Percentiles rank a stretch among this genome's conserved stretches.
Conservation (phyloP, 495 filamentous ascomycete species). For the Talaromyces proteolyticus region DNA sequence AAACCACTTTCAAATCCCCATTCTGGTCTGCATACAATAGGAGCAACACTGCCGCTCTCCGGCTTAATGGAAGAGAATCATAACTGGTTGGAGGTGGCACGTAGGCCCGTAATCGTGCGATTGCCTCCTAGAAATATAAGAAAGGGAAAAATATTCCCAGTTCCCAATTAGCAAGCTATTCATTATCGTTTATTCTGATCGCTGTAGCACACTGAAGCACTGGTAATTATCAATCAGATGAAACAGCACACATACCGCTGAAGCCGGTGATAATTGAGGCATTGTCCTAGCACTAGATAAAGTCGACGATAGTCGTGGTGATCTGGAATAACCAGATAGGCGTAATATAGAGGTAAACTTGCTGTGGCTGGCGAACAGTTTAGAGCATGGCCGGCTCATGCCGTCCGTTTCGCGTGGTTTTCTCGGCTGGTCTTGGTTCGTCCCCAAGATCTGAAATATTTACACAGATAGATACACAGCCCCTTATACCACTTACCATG, state of each 20-base stretch:
- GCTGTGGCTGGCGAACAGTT: background rate
- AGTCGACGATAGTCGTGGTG: background rate
- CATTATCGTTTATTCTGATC: background rate
- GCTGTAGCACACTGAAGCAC: background rate
- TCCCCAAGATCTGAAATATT: background rate
- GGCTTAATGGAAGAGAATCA: conserved; percentile 58
- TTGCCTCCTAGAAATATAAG: conserved; percentile 51
- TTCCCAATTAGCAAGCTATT: background rate
- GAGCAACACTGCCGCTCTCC: conserved; percentile 77
- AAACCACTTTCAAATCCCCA: conserved; percentile 73
- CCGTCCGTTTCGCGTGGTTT: too few species aligned
- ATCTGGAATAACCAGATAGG: background rate
- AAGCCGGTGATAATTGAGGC: conserved; percentile 3
- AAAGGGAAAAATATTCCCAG: background rate
- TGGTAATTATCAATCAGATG: background rate
- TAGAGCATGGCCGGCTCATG: background rate
- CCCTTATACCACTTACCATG: too few species aligned
- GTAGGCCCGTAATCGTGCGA: conserved; percentile 70
- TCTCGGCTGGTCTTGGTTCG: background rate
- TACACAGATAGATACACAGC: background rate
- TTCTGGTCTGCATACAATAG: conserved; percentile 75
- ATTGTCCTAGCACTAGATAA: background rate
- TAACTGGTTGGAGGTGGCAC: conserved; percentile 53
- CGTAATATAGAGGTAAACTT: background rate
- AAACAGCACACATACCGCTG: conserved; percentile 6